Evolutionary conservation across 306 rosid species (phyloP).

Genomic region (Castanea crenata): DNA sequence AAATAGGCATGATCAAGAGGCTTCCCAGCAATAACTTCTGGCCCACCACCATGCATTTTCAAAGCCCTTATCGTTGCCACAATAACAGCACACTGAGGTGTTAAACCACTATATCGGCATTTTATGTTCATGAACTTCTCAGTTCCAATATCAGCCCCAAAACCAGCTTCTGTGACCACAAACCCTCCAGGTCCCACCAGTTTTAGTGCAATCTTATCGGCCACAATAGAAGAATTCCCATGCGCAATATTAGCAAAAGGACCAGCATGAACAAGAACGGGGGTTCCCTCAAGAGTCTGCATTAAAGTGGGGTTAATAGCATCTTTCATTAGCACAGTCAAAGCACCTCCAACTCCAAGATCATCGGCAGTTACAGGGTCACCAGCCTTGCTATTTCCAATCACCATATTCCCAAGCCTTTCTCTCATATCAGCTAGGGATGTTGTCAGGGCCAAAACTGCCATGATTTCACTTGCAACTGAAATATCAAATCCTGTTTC

Average conservation of each 20-base stretch:
- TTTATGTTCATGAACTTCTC: conserved; percentile 97
- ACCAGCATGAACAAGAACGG: conserved; percentile 99
- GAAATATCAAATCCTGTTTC: conserved; percentile 97
- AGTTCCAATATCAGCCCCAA: conserved; percentile 94
- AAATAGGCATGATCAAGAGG: conserved; percentile 88
- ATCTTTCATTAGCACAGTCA: conserved; percentile 95
- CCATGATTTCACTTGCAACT: conserved; percentile 99
- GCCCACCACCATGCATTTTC: conserved; percentile 99
- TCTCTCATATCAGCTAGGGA: conserved; percentile 94
- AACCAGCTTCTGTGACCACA: conserved; percentile 99
- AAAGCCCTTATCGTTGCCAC: conserved; percentile 95
- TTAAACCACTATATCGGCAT: conserved; percentile 89
- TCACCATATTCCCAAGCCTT: conserved; percentile 95
- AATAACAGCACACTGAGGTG: conserved; percentile 86
- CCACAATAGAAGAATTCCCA: conserved; percentile 95
- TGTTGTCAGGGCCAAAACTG: conserved; percentile 93
- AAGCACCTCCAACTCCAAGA: conserved; percentile 96
- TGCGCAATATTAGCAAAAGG: conserved; percentile 98
- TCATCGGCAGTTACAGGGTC: conserved; percentile 92
- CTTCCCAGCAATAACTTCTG: conserved; percentile 88
- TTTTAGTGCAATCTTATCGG: conserved; percentile 95
- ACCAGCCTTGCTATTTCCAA: conserved; percentile 91
- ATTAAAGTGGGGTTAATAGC: conserved; percentile 95
- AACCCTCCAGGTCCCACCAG: conserved; percentile 95
- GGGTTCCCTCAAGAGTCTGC: conserved; percentile 99